Percentiles rank a stretch among this genome's conserved stretches.
Conservation (phyloP, 345 rosid genomes). For the Noccaea bulbosa region DNA sequence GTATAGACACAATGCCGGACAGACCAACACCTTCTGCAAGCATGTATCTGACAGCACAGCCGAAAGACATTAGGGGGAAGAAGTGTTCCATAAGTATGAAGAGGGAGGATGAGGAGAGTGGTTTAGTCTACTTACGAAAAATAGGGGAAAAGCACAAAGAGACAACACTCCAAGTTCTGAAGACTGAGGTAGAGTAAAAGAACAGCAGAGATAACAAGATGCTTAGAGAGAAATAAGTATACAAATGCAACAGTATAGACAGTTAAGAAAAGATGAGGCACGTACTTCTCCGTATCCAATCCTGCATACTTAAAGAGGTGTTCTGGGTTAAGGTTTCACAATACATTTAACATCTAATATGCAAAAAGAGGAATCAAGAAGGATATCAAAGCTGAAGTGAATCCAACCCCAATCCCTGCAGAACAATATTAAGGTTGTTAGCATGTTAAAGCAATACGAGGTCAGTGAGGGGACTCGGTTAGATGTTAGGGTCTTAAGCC, state of each 20-base stretch:
- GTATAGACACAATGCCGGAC: conserved; percentile 95
- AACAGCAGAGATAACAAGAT: conserved; percentile 16
- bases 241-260: background rate
- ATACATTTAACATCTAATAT: conserved; percentile 18
- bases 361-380: conserved; percentile 31
- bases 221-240: background rate
- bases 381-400: conserved; percentile 96
- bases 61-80: conserved; percentile 20
- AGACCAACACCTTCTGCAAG: conserved; percentile 99
- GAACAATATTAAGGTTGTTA: conserved; percentile 22
- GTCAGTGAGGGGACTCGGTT: background rate
- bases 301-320: conserved; percentile 99
- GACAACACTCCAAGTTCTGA: conserved; percentile 98
- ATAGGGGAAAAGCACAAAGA: conserved; percentile 92
- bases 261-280: conserved; percentile 7
- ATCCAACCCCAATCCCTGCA: conserved; percentile 98
- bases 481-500: conserved; percentile 1
- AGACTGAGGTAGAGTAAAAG: conserved; percentile 56
- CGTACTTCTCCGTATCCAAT: conserved; percentile 93
- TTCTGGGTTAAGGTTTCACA: conserved; percentile 64
- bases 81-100: conserved; percentile 9
- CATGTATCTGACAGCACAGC: conserved; percentile 69
- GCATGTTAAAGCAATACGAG: conserved; percentile 16
- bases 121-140: conserved; percentile 63
- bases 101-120: conserved; percentile 27